Evolutionary conservation across 768 basidiomycete genomes (phyloP).

Genomic region (Lactarius vividus): DNA sequence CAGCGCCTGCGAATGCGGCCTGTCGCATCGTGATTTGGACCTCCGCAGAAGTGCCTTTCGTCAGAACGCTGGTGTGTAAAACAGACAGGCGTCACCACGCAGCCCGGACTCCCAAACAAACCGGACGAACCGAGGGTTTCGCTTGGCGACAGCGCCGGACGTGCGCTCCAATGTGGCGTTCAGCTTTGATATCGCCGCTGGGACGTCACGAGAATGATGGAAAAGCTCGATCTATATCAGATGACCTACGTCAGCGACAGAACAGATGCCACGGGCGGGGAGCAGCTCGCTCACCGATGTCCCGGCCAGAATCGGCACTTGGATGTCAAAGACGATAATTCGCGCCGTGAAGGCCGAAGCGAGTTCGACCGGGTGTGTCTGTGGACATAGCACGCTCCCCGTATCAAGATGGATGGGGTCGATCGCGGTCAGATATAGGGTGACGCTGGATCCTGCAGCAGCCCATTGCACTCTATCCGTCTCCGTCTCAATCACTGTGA

Average conservation of each 20-base stretch:
- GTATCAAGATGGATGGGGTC: conserved; percentile 85
- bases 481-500: conserved; percentile 80
- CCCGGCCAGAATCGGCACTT: conserved; percentile 84
- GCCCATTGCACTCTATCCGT: conserved; percentile 80
- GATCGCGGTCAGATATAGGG: conserved; percentile 75
- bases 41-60: conserved; percentile 82
- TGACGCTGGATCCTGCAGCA: conserved; percentile 86
- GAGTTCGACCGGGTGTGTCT: conserved; percentile 67
- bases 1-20: conserved; percentile 47
- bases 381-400: conserved; percentile 86
- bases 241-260: neutral
- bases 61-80: conserved; percentile 58
- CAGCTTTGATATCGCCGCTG: conserved; percentile 82
- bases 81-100: neutral
- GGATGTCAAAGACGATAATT: conserved; percentile 91
- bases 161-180: conserved; percentile 76
- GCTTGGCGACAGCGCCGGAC: conserved; percentile 68
- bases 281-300: conserved; percentile 59
- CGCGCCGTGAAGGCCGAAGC: conserved; percentile 77
- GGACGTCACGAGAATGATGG: conserved; percentile 90
- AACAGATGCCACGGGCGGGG: neutral
- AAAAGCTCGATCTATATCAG: conserved; percentile 73
- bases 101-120: conserved; percentile 16
- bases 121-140: conserved; percentile 68
- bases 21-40: conserved; percentile 77